Evolutionary conservation across 202 grass and related monocot species (phyloP).

Genomic region (Brachypodium distachyon): DNA sequence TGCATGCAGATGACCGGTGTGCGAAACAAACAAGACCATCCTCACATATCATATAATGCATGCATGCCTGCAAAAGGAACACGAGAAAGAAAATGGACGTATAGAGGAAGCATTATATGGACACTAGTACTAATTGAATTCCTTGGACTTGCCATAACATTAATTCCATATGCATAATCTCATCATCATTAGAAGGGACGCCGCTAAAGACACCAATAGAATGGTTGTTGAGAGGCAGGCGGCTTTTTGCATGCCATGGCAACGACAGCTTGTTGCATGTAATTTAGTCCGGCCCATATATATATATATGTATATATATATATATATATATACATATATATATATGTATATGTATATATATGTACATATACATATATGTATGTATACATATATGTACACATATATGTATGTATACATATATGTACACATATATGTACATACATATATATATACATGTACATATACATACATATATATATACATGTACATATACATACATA

Average conservation of each 20-base stretch:
- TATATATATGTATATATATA: no score
- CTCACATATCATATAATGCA: background rate
- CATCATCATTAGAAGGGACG: conserved; percentile 9
- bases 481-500: no score
- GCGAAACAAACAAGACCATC: no score
- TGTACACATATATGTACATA: no score
- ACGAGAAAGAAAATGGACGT: background rate
- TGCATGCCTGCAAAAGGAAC: background rate
- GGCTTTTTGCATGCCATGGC: conserved; percentile 29
- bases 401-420: no score
- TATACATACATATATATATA: no score
- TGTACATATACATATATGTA: no score
- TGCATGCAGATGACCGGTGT: no score
- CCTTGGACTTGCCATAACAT: background rate
- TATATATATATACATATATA: no score
- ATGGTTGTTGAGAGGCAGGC: background rate
- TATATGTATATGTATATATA: no score
- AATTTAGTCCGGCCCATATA: background rate
- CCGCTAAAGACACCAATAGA: background rate
- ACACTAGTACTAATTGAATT: background rate
- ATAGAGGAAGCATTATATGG: background rate
- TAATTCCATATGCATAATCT: background rate
- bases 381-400: no score
- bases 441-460: no score
- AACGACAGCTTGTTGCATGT: background rate